Conservation (phyloP, 1,284 basidiomycete genomes). For the Marasmius tenuissimus region DNA sequence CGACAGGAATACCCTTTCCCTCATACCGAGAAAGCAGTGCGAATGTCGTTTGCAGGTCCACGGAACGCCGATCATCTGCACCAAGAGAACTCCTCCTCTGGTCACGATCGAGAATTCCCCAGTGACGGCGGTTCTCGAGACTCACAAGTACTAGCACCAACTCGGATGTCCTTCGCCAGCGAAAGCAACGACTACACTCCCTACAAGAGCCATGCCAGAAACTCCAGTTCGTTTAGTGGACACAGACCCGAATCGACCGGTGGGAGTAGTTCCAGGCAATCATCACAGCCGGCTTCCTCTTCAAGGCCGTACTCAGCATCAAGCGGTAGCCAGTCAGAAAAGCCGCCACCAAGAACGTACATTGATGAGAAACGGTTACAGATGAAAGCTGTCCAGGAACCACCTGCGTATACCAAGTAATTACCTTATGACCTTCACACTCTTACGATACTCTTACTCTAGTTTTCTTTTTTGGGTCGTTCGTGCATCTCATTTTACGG, state of each 20-base stretch:
- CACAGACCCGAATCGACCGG: neutral
- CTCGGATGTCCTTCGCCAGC: neutral
- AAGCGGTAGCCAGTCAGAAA: neutral
- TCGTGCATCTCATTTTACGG: neutral
- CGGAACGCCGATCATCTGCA: no score
- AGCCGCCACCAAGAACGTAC: neutral
- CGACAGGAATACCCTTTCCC: neutral
- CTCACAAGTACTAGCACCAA: neutral
- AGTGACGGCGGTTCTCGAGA: no score
- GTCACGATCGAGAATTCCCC: no score
- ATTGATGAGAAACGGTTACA: neutral
- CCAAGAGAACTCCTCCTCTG: no score
- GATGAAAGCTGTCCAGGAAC: neutral
- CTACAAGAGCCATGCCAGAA: neutral
- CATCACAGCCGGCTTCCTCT: neutral
- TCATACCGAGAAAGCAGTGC: neutral
- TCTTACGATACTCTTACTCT: neutral
- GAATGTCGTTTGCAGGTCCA: no score
- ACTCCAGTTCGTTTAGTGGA: neutral
- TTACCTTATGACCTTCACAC: neutral
- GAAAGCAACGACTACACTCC: neutral
- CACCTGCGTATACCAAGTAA: neutral
- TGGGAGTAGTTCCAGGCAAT: neutral
- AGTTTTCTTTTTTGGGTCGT: no score
- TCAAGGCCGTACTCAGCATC: no score